These are phyloP conservation scores for Hygrophoropsis aurantiaca DNA, from an alignment of 768 basidiomycete genomes.

Conservation along the genomic window DNA sequence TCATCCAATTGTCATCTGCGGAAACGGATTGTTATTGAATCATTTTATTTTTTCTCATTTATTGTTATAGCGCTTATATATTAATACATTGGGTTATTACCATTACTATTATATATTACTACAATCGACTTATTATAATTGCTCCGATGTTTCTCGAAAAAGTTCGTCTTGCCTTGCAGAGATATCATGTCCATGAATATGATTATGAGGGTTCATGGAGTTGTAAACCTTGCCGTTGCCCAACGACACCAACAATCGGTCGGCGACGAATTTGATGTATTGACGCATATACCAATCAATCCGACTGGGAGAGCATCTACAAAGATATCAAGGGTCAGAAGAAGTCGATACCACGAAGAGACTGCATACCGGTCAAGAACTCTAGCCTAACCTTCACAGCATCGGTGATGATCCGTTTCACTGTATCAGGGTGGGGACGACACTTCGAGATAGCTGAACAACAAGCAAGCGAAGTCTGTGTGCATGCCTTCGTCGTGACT, in stretches of 20 bases:
- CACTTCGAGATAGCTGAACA: slow-evolving; percentile 81
- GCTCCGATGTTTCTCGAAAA: slow-evolving; percentile 96
- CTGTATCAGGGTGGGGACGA: slow-evolving; percentile 77
- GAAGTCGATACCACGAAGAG: neutral
- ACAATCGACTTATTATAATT: too few species aligned
- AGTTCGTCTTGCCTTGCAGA: slow-evolving; percentile 94
- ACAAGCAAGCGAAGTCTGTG: slow-evolving; percentile 92
- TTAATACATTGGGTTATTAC: too few species aligned
- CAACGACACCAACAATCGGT: slow-evolving; percentile 79
- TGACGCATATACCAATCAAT: slow-evolving; percentile 95
- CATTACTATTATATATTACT: too few species aligned
- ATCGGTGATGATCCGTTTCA: slow-evolving; percentile 70
- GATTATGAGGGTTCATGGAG: slow-evolving; percentile 84
- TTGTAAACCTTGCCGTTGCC: slow-evolving; percentile 82
- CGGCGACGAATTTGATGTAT: slow-evolving; percentile 91
- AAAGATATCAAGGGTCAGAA: neutral
- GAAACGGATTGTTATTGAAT: too few species aligned
- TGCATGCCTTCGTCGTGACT: too few species aligned
- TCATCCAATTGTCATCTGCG: too few species aligned
- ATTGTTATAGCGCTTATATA: too few species aligned
- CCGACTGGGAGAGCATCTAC: slow-evolving; percentile 81
- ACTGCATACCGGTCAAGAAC: slow-evolving; percentile 67
- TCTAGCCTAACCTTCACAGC: slow-evolving; percentile 88
- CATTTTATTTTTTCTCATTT: too few species aligned
- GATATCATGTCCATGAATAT: slow-evolving; percentile 97